Evolutionary conservation across 2,329 filamentous ascomycete species (phyloP).

Genomic region (Chrysosphaeria jannelii): DNA sequence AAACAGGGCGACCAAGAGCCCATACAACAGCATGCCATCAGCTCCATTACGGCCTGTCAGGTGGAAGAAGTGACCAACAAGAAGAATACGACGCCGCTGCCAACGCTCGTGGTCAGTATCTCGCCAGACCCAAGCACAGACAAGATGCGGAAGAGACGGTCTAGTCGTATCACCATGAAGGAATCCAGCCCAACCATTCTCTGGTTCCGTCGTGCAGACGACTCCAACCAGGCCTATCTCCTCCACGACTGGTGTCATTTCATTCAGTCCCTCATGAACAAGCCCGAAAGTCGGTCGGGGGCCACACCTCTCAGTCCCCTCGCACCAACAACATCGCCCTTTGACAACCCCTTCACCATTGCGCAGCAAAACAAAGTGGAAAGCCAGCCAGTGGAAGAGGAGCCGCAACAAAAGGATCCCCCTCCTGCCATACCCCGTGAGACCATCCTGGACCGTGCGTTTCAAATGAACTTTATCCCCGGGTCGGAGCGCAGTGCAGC

Average conservation of each 20-base stretch:
- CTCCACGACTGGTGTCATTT: constrained; percentile 29
- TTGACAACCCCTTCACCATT: constrained; percentile 19
- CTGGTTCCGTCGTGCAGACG: constrained; percentile 25
- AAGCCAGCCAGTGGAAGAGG: constrained; percentile 10
- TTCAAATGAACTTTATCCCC: constrained; percentile 30
- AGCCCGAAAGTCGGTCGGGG: constrained; percentile 1
- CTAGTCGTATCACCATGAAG: constrained; percentile 24
- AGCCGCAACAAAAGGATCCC: constrained; percentile 11
- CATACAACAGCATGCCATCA: constrained; percentile 20
- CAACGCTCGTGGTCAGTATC: constrained; percentile 26
- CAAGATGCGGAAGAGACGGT: constrained; percentile 31
- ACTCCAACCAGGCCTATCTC: constrained; percentile 11
- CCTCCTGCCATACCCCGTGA: constrained; percentile 16
- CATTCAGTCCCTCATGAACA: constrained; percentile 15
- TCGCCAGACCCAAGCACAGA: constrained; percentile 19
- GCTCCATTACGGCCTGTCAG: constrained; percentile 22
- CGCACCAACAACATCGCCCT: constrained; percentile 21
- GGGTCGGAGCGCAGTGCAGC: constrained; percentile 19
- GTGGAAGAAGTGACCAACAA: constrained; percentile 27
- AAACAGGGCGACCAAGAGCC: constrained; percentile 21
- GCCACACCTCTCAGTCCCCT: constrained; percentile 13
- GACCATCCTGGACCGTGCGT: constrained; percentile 35
- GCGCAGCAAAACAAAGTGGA: not conserved
- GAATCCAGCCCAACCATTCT: constrained; percentile 18
- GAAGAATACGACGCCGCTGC: constrained; percentile 26